These are phyloP conservation scores for Casuarina glauca DNA, from an alignment of 306 rosid species.

Conservation along the genomic window DNA sequence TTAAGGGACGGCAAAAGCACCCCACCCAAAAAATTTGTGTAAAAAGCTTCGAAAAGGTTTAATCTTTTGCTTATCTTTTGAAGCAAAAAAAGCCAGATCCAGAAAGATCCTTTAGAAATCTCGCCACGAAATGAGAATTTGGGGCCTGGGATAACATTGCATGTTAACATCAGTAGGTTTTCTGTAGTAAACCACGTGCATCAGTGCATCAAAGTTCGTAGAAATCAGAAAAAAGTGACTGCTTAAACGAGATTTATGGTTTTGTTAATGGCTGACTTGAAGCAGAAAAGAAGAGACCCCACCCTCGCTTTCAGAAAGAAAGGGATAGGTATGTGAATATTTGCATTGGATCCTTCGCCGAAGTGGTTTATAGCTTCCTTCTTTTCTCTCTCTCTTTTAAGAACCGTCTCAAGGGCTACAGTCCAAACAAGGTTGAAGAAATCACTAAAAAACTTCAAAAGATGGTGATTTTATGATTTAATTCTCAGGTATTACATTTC, in stretches of 20 bases:
- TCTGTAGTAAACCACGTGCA: constrained; percentile 51
- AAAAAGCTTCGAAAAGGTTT: constrained; percentile 12
- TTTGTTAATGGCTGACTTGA: constrained; percentile 33
- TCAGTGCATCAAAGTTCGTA: constrained; percentile 41
- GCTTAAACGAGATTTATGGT: constrained; percentile 27
- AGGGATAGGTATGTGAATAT: constrained; percentile 16
- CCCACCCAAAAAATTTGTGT: constrained; percentile 18
- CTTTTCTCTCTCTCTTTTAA: constrained; percentile 19
- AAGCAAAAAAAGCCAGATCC: not conserved
- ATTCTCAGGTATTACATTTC: constrained; percentile 7
- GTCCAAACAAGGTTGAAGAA: constrained; percentile 38
- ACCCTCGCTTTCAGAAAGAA: constrained; percentile 4
- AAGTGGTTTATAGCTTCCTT: constrained; percentile 27
- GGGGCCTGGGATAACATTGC: constrained; percentile 28
- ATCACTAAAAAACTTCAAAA: constrained; percentile 18
- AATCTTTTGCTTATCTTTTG: constrained; percentile 5
- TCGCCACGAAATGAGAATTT: constrained; percentile 22
- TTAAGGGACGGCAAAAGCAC: constrained; percentile 17
- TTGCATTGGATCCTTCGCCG: constrained; percentile 90
- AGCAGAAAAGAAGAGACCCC: not conserved
- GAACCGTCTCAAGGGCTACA: constrained; percentile 37
- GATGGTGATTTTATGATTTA: constrained; percentile 24
- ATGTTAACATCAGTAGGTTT: constrained; percentile 39
- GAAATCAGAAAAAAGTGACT: constrained; percentile 27
- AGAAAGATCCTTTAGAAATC: constrained; percentile 7